Conservation (phyloP, 1,139 yeast species). For the Sugiyamaella xylanicola region DNA sequence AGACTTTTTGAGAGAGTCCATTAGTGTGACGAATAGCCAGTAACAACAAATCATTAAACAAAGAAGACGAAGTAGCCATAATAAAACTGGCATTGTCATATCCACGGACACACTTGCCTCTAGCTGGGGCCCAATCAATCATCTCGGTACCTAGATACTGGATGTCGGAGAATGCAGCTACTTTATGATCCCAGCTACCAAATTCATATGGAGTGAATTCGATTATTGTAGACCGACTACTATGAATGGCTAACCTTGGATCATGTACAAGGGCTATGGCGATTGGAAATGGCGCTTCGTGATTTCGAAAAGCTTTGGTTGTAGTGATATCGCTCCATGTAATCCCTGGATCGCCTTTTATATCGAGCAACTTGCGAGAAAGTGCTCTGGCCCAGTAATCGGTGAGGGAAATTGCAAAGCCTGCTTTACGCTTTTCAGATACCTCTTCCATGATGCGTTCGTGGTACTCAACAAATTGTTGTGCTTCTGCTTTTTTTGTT, state of each 20-base stretch:
- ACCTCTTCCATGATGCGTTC: constrained; percentile 44
- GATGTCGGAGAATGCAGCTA: constrained; percentile 65
- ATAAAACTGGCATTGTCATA: constrained; percentile 76
- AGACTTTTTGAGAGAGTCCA: constrained; percentile 5
- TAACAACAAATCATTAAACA: constrained; percentile 61
- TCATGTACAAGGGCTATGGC: constrained; percentile 75
- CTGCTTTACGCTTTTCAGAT: constrained; percentile 63
- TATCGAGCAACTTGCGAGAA: constrained; percentile 64
- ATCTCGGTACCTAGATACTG: constrained; percentile 73
- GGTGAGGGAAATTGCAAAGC: constrained; percentile 67
- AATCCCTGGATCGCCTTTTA: constrained; percentile 60
- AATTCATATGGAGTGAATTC: constrained; percentile 82
- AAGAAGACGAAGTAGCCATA: constrained; percentile 73
- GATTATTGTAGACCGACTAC: constrained; percentile 58
- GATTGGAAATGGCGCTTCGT: constrained; percentile 82
- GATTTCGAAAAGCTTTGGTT: constrained; percentile 52
- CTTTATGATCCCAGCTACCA: constrained; percentile 86
- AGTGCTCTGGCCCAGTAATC: constrained; percentile 90
- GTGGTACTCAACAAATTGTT: constrained; percentile 49
- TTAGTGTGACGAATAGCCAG: constrained; percentile 21
- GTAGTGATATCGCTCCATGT: constrained; percentile 66
- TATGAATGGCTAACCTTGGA: constrained; percentile 52
- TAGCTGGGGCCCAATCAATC: constrained; percentile 64
- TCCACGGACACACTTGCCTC: constrained; percentile 58
- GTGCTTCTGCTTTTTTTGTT: constrained; percentile 36